These are phyloP conservation scores for Talaromyces verruculosus DNA, from an alignment of 2,329 filamentous ascomycete species.

Conservation along the genomic window DNA sequence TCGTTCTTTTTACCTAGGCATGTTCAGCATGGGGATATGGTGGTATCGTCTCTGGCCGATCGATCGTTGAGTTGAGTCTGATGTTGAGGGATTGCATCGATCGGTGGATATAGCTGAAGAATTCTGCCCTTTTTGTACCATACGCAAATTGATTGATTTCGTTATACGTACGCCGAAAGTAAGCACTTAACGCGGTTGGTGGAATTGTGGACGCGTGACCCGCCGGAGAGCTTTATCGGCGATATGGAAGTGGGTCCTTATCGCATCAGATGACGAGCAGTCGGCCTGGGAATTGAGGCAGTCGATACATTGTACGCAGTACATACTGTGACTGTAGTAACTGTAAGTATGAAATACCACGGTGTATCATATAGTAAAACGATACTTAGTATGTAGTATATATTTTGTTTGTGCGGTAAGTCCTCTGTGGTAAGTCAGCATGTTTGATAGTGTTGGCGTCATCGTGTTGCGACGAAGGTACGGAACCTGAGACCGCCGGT, in stretches of 20 bases:
- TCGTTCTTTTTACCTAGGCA: neutral
- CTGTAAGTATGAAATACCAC: neutral
- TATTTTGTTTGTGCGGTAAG: neutral
- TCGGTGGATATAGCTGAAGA: slow-evolving; percentile 1
- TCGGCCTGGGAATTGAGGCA: neutral
- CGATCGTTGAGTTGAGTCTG: neutral
- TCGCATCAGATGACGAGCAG: slow-evolving; percentile 17
- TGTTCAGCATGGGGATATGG: slow-evolving; percentile 9
- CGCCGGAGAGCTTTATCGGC: slow-evolving; percentile 9
- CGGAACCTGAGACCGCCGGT: slow-evolving; percentile 13
- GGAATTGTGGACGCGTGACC: slow-evolving; percentile 3
- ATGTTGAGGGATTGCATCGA: neutral
- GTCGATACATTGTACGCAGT: neutral
- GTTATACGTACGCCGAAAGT: neutral
- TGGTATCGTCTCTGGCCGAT: neutral
- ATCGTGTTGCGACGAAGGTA: slow-evolving; percentile 10
- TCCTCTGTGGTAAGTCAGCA: neutral
- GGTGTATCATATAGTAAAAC: neutral
- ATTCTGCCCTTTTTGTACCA: slow-evolving; percentile 9
- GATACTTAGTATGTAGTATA: neutral
- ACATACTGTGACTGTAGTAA: neutral
- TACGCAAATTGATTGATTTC: slow-evolving; percentile 8
- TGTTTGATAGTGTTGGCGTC: neutral
- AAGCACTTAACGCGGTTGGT: slow-evolving; percentile 7
- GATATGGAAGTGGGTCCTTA: slow-evolving; percentile 12